Base-by-base conservation (phyloP, 2,329 filamentous ascomycete species). In the Akanthomyces dipterigenus region DNA sequence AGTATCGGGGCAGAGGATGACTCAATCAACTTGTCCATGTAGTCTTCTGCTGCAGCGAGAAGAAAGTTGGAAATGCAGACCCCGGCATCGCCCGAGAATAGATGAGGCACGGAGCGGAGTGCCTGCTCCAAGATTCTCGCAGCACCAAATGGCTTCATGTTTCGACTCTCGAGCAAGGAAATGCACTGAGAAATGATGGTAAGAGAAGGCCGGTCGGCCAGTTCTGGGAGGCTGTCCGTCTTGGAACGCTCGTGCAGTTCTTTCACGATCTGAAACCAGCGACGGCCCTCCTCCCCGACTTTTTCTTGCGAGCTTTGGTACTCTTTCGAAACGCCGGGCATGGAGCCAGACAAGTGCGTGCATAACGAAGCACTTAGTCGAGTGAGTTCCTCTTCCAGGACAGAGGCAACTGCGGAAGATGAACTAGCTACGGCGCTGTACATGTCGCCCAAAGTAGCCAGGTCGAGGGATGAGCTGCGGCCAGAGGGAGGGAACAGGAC, bases 261-360 rank as follows among this genome's bases (percentile, higher is more conserved):
- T 1, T 78, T 78, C 0, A 78, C 78, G 11, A 91, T 73, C 1
- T 81, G 75, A 63, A 89, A 88, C 76, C 91, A 91, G 0, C 89
- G 86, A 50, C 80, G 78, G 0, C 87, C 87, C 67, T 89, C 83
- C 7, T 86, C 79, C 11, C 84, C 83, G 28, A 96, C 80, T 45
- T 79, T 78, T 55, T 84, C 80, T 70, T 96, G 91, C 0, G 91
- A 96, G 46, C 80, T 80, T 28, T 83, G 80, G 66, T 90, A 90
- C 20, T 91, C 89, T 64, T 88, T 88, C 0, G 91, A 92, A 61
- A 93, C 86, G 69, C 93, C 91, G 1, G 93, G 91, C 5, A 90
- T 81, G 0, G 91, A 96, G 6, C 84, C 83, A 59, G 86, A 87
- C 61, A 96, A 86, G 42, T 83, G 81, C 36, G 85, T 78, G 28